These are phyloP conservation scores for Xylaria sp. DNA, from an alignment of 2,329 filamentous ascomycete species.

Conservation along the genomic window DNA sequence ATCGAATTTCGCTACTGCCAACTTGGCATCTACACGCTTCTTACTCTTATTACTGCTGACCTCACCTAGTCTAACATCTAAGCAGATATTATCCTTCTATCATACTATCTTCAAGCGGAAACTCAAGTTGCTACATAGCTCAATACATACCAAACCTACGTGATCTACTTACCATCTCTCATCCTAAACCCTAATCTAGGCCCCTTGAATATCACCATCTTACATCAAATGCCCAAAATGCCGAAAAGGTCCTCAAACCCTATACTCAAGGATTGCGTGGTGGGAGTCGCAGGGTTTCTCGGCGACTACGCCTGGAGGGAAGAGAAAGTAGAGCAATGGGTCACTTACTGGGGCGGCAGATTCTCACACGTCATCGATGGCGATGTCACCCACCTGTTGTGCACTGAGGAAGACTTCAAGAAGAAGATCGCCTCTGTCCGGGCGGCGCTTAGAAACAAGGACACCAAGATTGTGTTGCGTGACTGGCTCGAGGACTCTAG, in stretches of 20 bases:
- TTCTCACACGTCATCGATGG: slow-evolving; percentile 64
- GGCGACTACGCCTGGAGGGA: slow-evolving; percentile 57
- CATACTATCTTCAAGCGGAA: not conserved
- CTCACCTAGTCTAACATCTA: not conserved
- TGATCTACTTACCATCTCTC: not conserved
- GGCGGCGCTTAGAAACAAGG: slow-evolving; percentile 54
- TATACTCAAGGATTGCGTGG: slow-evolving; percentile 61
- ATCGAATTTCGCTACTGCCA: not conserved
- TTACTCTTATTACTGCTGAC: not conserved
- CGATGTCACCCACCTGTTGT: slow-evolving; percentile 78
- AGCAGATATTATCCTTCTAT: not conserved
- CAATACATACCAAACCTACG: not conserved
- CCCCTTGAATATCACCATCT: too few relatives aligned
- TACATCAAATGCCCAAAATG: not conserved
- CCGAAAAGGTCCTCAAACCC: slow-evolving; percentile 9
- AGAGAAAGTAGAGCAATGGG: slow-evolving; percentile 73
- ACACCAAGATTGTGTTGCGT: slow-evolving; percentile 56
- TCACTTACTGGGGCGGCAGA: slow-evolving; percentile 68
- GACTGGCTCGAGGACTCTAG: slow-evolving; percentile 66
- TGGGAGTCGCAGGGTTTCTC: slow-evolving; percentile 70
- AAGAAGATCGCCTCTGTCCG: slow-evolving; percentile 56
- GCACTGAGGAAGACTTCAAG: slow-evolving; percentile 70
- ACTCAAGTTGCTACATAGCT: not conserved
- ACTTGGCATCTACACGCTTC: not conserved
- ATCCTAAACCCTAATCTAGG: not conserved